Conservation (phyloP, 2,329 filamentous ascomycete species). For the Dactylonectria macrodidyma region DNA sequence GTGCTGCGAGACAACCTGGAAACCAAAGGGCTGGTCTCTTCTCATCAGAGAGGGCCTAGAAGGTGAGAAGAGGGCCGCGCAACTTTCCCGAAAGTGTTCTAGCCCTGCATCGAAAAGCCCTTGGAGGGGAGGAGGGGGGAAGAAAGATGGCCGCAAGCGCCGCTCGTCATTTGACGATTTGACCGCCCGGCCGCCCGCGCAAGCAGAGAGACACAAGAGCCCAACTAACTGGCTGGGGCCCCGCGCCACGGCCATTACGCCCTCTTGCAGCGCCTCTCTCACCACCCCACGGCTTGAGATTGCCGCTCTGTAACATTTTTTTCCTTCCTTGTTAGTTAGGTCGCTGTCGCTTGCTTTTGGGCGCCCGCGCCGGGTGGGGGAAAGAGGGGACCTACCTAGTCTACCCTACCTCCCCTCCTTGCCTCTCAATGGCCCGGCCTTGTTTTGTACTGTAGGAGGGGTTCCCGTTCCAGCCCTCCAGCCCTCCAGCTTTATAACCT, state of each 20-base stretch:
- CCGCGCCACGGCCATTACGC: background rate
- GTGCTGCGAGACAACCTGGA: conserved; percentile 10
- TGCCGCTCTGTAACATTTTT: too few species aligned
- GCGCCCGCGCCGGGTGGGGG: background rate
- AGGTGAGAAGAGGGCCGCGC: background rate
- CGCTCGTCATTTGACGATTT: conserved; percentile 21
- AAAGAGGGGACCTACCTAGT: background rate
- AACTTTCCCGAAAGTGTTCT: conserved; percentile 9
- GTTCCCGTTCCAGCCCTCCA: conserved; percentile 14
- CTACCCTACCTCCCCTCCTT: too few species aligned
- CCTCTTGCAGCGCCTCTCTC: background rate
- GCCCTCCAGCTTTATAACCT: conserved; percentile 31
- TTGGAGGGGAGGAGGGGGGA: background rate
- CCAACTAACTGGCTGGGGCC: background rate
- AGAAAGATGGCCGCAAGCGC: conserved; percentile 7
- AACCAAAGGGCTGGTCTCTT: background rate
- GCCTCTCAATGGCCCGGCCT: background rate
- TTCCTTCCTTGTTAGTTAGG: background rate
- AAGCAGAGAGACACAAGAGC: background rate
- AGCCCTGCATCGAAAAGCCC: background rate
- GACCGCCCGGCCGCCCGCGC: conserved; percentile 17
- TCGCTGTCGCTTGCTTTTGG: background rate
- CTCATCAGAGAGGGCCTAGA: background rate
- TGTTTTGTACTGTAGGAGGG: background rate
- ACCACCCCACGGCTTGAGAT: too few species aligned